phyloP scores from a whole-genome alignment of 805 yeast species.

The Komagataella mondaviorum region DNA sequence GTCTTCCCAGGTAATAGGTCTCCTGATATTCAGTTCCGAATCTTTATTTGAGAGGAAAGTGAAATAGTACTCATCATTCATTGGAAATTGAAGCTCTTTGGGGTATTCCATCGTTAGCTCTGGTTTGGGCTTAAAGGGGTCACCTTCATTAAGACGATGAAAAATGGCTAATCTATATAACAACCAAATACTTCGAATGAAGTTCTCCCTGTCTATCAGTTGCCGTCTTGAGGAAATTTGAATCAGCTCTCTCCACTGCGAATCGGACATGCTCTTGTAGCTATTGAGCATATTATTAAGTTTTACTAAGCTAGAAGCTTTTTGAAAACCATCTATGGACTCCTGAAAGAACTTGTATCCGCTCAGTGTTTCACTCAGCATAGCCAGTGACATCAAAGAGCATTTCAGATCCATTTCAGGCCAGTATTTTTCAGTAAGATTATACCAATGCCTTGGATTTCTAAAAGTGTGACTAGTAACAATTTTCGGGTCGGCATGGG shows the following conservation, averaged over 20 bases:
- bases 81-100: constrained; percentile 19
- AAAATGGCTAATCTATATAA: constrained; percentile 21
- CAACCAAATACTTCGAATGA: constrained; percentile 23
- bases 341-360: constrained; percentile 15
- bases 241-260: constrained; percentile 14
- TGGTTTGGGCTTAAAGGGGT: constrained; percentile 15
- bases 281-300: not conserved
- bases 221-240: constrained; percentile 18
- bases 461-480: constrained; percentile 11
- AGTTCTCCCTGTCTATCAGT: constrained; percentile 16
- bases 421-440: constrained; percentile 19
- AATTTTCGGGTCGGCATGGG: constrained; percentile 14
- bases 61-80: constrained; percentile 14
- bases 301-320: constrained; percentile 9
- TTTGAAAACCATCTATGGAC: constrained; percentile 14
- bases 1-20: constrained; percentile 1
- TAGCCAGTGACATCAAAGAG: constrained; percentile 15
- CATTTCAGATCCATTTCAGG: constrained; percentile 13
- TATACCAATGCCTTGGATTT: constrained; percentile 23
- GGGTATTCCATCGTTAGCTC: constrained; percentile 15
- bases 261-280: not conserved
- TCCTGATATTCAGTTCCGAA: constrained; percentile 6
- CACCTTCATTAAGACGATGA: constrained; percentile 20
- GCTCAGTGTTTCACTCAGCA: constrained; percentile 16
- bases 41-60: not conserved